Percentiles rank a stretch among this genome's conserved stretches.
phyloP scores from a whole-genome alignment of 148 eudicot genomes.

The Chenopodium suecicum region DNA sequence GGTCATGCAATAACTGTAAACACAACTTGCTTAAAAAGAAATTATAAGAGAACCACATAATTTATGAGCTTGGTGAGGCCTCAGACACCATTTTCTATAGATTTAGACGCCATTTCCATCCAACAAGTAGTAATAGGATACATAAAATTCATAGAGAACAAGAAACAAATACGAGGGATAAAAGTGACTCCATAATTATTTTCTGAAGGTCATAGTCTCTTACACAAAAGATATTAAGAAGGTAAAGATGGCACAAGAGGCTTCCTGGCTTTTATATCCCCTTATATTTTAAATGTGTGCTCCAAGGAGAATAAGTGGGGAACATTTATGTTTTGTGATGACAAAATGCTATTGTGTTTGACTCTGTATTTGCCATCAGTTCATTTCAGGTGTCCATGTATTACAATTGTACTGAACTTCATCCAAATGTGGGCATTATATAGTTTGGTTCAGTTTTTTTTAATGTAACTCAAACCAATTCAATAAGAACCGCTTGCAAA shows the following conservation, averaged over 20 bases:
- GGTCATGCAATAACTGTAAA: too few species aligned
- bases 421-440: slow-evolving; percentile 96
- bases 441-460: slow-evolving; percentile 81
- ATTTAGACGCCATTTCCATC: not conserved
- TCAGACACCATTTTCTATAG: too few species aligned
- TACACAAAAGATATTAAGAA: too few species aligned
- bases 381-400: slow-evolving; percentile 81
- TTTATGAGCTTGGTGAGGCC: too few species aligned
- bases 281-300: too few species aligned
- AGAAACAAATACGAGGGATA: not conserved
- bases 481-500: slow-evolving; percentile 74
- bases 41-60: too few species aligned
- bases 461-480: slow-evolving; percentile 68
- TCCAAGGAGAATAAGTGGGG: too few species aligned
- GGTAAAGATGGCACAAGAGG: not conserved
- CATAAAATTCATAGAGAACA: not conserved
- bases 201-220: too few species aligned
- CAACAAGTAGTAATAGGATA: not conserved
- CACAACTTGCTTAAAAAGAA: too few species aligned
- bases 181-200: too few species aligned
- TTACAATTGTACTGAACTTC: slow-evolving; percentile 78
- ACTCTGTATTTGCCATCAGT: slow-evolving; percentile 9
- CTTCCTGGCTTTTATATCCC: not conserved
- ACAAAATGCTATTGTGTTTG: not conserved
- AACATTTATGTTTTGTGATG: not conserved